phyloP scores from a whole-genome alignment of 225 moss, liverwort and hornwort species.

The Marchantia paleacea region DNA sequence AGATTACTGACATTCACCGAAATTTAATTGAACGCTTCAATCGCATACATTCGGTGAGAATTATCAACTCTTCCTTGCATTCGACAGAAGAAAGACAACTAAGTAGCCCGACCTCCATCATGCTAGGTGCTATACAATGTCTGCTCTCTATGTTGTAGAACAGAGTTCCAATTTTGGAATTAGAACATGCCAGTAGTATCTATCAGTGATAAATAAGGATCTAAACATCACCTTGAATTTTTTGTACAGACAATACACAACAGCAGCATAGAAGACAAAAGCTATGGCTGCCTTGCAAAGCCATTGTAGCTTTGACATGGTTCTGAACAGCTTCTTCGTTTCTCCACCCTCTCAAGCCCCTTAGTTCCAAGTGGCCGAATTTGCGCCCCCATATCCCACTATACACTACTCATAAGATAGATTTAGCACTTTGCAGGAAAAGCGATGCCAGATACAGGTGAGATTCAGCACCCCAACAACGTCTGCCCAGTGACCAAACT shows the following conservation, averaged over 20 bases:
- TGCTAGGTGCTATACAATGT: conserved; percentile 4
- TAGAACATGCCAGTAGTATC: neutral
- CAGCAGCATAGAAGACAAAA: conserved; percentile 27
- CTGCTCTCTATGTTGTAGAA: conserved; percentile 15
- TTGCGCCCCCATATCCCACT: conserved; percentile 11
- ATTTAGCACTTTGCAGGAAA: conserved; percentile 8
- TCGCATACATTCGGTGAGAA: conserved; percentile 2
- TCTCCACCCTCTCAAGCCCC: conserved; percentile 3
- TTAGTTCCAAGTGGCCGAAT: conserved; percentile 1
- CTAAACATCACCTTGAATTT: conserved; percentile 22
- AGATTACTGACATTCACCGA: neutral
- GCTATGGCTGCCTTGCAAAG: conserved; percentile 20
- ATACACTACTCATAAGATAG: conserved; percentile 8
- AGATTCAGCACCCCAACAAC: conserved; percentile 21
- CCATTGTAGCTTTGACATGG: conserved; percentile 7
- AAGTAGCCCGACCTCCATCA: conserved; percentile 17
- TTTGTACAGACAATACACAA: conserved; percentile 38
- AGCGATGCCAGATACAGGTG: conserved; percentile 12
- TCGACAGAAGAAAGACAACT: conserved; percentile 8
- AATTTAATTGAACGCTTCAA: conserved; percentile 11
- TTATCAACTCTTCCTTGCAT: neutral
- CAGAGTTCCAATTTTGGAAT: conserved; percentile 9
- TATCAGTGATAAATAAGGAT: conserved; percentile 18
- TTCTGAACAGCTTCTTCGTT: conserved; percentile 14
- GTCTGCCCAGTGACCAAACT: conserved; percentile 28